Evolutionary conservation across 345 rosid genomes (phyloP).

Genomic region (Garcia nutans): DNA sequence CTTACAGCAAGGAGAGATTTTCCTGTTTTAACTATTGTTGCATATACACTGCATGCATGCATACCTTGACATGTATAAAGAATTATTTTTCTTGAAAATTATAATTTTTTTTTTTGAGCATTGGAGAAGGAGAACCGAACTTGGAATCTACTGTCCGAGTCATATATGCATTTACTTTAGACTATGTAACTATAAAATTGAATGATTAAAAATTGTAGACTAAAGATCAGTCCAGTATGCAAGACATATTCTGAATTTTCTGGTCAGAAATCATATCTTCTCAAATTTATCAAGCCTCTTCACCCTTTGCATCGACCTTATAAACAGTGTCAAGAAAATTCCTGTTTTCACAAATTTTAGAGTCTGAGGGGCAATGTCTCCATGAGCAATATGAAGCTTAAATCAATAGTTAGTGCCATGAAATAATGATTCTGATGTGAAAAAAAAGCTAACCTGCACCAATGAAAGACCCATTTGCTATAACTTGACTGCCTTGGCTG

Average conservation of each 20-base stretch:
- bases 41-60: background rate
- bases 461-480: conserved; percentile 74
- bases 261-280: conserved; percentile 56
- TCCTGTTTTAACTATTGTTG: background rate
- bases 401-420: too few relatives aligned
- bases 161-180: background rate
- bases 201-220: conserved; percentile 1
- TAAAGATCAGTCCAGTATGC: background rate
- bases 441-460: conserved; percentile 60
- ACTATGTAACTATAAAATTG: background rate
- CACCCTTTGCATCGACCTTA: conserved; percentile 79
- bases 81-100: too few relatives aligned
- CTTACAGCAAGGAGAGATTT: background rate
- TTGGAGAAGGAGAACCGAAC: too few relatives aligned
- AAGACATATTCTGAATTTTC: background rate
- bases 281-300: conserved; percentile 79
- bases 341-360: conserved; percentile 41
- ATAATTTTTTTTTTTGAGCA: too few relatives aligned
- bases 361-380: background rate
- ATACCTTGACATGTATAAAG: background rate
- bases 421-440: background rate
- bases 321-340: conserved; percentile 51
- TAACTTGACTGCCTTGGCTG: conserved; percentile 58
- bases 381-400: too few relatives aligned
- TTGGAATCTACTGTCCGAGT: too few relatives aligned